Evolutionary conservation across 1,139 yeast genomes (phyloP).

Genomic region (Magnusiomyces suaveolens): DNA sequence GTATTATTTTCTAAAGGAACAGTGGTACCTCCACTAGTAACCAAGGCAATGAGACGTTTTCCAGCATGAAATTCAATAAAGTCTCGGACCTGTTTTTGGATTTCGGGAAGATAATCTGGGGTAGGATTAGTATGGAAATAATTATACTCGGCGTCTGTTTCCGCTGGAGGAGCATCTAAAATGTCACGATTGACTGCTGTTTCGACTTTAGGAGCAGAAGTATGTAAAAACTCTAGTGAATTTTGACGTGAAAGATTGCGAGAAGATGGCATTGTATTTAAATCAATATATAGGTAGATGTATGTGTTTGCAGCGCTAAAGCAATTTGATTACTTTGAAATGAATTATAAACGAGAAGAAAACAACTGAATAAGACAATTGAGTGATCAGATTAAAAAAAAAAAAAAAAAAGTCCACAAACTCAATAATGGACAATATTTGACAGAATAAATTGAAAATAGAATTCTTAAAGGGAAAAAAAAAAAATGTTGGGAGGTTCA

Average conservation of each 20-base stretch:
- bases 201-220: conserved; percentile 61
- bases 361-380: neutral
- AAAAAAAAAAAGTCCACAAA: too few species aligned
- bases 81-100: conserved; percentile 45
- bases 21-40: conserved; percentile 97
- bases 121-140: conserved; percentile 65
- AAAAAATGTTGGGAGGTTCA: too few species aligned
- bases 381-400: neutral
- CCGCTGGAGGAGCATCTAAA: conserved; percentile 74
- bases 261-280: neutral
- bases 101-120: conserved; percentile 61
- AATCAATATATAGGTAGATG: neutral
- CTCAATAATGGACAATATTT: too few species aligned
- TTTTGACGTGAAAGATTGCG: neutral
- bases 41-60: conserved; percentile 54
- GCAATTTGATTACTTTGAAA: neutral
- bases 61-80: conserved; percentile 44
- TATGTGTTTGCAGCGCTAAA: neutral
- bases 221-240: conserved; percentile 32
- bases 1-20: conserved; percentile 96
- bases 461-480: too few species aligned
- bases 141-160: conserved; percentile 57
- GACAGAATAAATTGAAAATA: too few species aligned
- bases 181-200: conserved; percentile 71
- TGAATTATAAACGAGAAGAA: too few species aligned